These are phyloP conservation scores for Aspergillus sp. DNA, from an alignment of 2,329 filamentous ascomycete species.

Conservation along the genomic window DNA sequence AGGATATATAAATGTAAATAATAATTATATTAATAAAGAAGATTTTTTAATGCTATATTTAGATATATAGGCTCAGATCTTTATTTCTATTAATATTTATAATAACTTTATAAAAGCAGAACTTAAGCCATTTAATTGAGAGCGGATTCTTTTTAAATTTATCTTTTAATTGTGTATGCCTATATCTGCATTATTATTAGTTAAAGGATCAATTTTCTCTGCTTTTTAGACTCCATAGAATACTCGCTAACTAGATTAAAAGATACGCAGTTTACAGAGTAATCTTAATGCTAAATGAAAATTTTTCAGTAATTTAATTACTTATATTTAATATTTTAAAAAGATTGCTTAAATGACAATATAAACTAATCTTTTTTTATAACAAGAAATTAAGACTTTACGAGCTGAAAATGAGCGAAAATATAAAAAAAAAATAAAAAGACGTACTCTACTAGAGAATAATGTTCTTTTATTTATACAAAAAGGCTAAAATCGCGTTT, in stretches of 20 bases:
- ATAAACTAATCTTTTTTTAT: background rate
- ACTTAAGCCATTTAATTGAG: conserved; percentile 6
- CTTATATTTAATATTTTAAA: conserved; percentile 10
- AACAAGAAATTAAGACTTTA: conserved; percentile 1
- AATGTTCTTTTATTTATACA: too few species aligned
- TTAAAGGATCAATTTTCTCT: conserved; percentile 5
- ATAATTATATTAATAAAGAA: conserved; percentile 10
- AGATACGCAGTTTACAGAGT: too few species aligned
- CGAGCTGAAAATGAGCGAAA: too few species aligned
- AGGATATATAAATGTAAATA: background rate
- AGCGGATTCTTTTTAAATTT: conserved; percentile 5
- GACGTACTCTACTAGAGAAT: too few species aligned
- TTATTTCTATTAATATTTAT: conserved; percentile 6
- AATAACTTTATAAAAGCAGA: conserved; percentile 5
- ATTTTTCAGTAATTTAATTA: conserved; percentile 7
- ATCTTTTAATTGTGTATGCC: conserved; percentile 6
- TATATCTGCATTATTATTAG: conserved; percentile 1
- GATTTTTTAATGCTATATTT: conserved; percentile 9
- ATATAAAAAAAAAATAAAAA: too few species aligned
- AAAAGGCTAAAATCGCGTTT: too few species aligned
- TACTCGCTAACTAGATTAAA: too few species aligned
- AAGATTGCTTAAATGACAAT: conserved; percentile 1
- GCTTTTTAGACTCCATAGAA: background rate
- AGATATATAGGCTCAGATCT: background rate
- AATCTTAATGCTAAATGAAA: conserved; percentile 1